Base-by-base conservation (phyloP, 225 moss, liverwort and hornwort species). In the Antitrichia curtipendula region DNA sequence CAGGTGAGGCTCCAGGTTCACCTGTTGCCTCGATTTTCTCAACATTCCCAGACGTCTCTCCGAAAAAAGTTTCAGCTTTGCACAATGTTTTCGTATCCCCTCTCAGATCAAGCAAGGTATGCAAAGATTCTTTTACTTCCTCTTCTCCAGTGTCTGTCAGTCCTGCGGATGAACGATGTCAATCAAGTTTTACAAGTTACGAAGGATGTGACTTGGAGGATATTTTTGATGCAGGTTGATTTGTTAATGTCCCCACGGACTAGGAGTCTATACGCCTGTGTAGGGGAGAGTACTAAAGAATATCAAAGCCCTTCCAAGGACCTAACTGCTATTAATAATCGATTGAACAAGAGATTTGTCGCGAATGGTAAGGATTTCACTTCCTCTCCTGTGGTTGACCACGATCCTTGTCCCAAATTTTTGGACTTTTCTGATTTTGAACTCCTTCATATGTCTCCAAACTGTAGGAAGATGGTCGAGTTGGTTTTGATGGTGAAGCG, bases 301-400 rank as follows among this genome's bases (percentile, higher is more conserved):
- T 98, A 94, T 85, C 96, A 98, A 91, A 98, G 98, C 63, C 98
- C 98, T 75, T 98, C 97, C 16, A 98, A 96, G 91, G 98, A 98
- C 83, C 91, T 98, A 82, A 95, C 95, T 68, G 98, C 97, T 29
- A 98, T 98, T 62, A 98, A 98, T 86, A 95, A 96, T 75, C 94
- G 95, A 84, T 87, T 98, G 79, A 97, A 97, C 85, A 94, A 92
- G 88, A 94, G 96, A 95, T 96, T 85, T 87, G 90, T 92, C 69
- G 87, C 91, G 43, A 88, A 88, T 74, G 91, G 91, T 93, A 86
- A 91, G 49, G 24, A 80, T 50, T 76, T 86, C 40, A 79, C 68
- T 68, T 28, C 72, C 50, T 69, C 86, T 80, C n/a, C 45, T 83
- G 43, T 65, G 49, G 34, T 62, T 84, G 57, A 53, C 60, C 47